Evolutionary conservation across 148 eudicot species (phyloP).

Genomic region (Drosera capensis): DNA sequence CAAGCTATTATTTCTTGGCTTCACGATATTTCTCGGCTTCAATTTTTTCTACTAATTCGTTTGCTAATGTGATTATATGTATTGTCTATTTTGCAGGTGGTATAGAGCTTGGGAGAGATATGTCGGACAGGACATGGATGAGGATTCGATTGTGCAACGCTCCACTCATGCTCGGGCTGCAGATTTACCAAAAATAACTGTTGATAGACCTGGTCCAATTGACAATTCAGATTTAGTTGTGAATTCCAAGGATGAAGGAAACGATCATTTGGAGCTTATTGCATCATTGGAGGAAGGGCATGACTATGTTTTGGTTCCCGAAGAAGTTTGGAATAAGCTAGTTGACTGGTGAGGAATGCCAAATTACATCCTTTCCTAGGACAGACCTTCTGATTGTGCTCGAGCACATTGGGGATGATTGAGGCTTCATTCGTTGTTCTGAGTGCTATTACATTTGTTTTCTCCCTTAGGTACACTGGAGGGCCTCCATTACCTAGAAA

Average conservation of each 20-base stretch:
- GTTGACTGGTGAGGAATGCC: constrained; percentile 36
- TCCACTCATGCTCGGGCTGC: constrained; percentile 18
- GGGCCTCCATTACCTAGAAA: constrained; percentile 78
- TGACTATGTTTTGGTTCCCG: constrained; percentile 70
- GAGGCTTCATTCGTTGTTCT: neutral
- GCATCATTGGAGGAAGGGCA: constrained; percentile 53
- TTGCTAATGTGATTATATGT: no score
- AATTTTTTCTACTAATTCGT: no score
- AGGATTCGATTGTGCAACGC: constrained; percentile 19
- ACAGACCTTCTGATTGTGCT: neutral
- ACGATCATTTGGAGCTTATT: constrained; percentile 34
- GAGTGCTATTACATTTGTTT: no score
- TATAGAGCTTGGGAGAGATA: constrained; percentile 56
- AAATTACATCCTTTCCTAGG: neutral
- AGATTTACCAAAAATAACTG: constrained; percentile 6
- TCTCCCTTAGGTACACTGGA: constrained; percentile 87
- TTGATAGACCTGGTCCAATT: constrained; percentile 65
- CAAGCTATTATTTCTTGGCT: no score
- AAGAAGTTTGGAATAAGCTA: constrained; percentile 74
- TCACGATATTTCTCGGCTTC: no score
- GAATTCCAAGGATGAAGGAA: constrained; percentile 16
- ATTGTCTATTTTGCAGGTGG: constrained; percentile 75
- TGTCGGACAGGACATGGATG: constrained; percentile 29
- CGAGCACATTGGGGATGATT: neutral
- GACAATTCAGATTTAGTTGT: constrained; percentile 56